Conservation (phyloP, 1,284 basidiomycete genomes). For the Tylopilus sp. region DNA sequence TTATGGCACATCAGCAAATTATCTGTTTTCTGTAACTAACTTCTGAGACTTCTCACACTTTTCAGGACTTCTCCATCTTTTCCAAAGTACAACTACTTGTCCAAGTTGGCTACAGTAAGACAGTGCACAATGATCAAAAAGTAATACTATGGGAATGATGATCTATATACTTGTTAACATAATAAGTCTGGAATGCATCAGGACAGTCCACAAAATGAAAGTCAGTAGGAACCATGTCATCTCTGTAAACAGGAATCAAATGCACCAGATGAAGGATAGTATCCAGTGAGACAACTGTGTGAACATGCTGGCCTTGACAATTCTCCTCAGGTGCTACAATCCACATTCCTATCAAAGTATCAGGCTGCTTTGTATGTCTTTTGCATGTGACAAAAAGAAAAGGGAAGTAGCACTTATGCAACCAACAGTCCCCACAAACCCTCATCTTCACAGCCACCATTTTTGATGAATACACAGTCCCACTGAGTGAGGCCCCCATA, state of each 20-base stretch:
- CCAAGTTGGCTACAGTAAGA: no score
- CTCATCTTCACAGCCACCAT: not conserved
- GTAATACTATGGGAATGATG: no score
- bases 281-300: not conserved
- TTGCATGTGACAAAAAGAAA: not conserved
- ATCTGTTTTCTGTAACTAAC: no score
- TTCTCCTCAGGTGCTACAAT: not conserved
- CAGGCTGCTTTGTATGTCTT: not conserved
- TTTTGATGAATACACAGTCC: conserved; percentile 9
- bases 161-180: not conserved
- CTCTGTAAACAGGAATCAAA: not conserved
- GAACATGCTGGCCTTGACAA: not conserved
- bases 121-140: no score
- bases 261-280: not conserved
- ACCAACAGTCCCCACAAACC: conserved; percentile 8
- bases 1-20: no score
- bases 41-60: no score
- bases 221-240: not conserved
- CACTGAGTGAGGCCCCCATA: not conserved
- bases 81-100: no score
- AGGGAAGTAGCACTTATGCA: conserved; percentile 2
- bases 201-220: not conserved
- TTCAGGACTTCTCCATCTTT: no score
- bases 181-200: not conserved
- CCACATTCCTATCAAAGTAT: conserved; percentile 7